A percentile compares a stretch with the other conserved stretches of the same genome.
Conservation (phyloP, 2,329 filamentous ascomycete species). For the Fusarium albosuccineum region DNA sequence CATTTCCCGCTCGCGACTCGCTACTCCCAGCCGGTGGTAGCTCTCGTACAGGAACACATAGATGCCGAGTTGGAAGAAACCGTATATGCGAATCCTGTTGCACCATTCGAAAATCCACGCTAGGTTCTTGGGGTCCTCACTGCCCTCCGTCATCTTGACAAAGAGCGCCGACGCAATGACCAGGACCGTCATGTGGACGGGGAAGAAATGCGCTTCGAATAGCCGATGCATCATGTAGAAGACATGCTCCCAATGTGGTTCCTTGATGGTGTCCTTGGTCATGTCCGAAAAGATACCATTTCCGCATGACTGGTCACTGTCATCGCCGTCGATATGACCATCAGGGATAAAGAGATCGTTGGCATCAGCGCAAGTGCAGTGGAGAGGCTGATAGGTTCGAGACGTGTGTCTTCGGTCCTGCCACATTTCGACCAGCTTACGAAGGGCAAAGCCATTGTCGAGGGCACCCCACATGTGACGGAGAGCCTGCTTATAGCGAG, state of each 20-base stretch:
- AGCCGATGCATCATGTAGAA: constrained; percentile 73
- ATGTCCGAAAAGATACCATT: constrained; percentile 69
- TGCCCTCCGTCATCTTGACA: constrained; percentile 64
- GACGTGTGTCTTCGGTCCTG: constrained; percentile 68
- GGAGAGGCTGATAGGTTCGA: constrained; percentile 68
- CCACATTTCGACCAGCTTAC: constrained; percentile 70
- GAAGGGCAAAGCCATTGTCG: constrained; percentile 75
- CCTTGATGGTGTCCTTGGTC: constrained; percentile 63
- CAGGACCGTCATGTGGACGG: constrained; percentile 75
- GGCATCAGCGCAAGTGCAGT: constrained; percentile 60
- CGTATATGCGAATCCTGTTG: constrained; percentile 69
- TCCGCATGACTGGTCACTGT: constrained; percentile 58
- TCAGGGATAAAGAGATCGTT: constrained; percentile 64
- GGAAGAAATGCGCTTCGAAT: constrained; percentile 81
- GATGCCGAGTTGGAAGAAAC: constrained; percentile 72
- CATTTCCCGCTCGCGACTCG: constrained; percentile 75
- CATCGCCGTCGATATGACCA: constrained; percentile 54
- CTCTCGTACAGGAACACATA: constrained; percentile 77
- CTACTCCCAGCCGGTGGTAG: constrained; percentile 73
- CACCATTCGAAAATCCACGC: constrained; percentile 71
- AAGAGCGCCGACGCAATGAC: constrained; percentile 74
- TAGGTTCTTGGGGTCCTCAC: constrained; percentile 65
- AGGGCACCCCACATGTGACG: constrained; percentile 83
- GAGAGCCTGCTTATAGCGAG: constrained; percentile 78
- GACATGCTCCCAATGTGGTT: constrained; percentile 68